Evolutionary conservation across 2,329 filamentous ascomycete genomes (phyloP).

Genomic region (Trichoderma harzianum): DNA sequence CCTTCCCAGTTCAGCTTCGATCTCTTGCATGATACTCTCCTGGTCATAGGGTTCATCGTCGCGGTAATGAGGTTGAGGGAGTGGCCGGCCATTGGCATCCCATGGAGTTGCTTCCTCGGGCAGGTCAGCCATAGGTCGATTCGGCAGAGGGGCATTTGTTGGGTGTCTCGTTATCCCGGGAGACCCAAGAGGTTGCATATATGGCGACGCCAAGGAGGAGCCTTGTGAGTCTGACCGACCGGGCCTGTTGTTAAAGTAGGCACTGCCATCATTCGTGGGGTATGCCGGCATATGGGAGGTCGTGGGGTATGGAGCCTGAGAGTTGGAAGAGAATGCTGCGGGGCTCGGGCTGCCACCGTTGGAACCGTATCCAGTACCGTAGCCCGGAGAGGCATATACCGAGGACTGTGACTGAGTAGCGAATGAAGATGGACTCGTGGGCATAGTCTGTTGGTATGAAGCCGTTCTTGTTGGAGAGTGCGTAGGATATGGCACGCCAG

Average conservation of each 20-base stretch:
- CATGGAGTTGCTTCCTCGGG: conserved; percentile 43
- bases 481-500: conserved; percentile 33
- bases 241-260: conserved; percentile 41
- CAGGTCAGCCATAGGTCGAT: conserved; percentile 45
- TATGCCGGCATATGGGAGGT: conserved; percentile 53
- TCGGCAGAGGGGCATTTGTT: conserved; percentile 59
- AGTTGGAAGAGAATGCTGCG: conserved; percentile 32
- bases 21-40: conserved; percentile 56
- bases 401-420: conserved; percentile 28
- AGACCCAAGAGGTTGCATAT: conserved; percentile 39
- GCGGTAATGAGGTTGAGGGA: conserved; percentile 23
- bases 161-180: conserved; percentile 54
- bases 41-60: conserved; percentile 42
- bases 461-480: conserved; percentile 32
- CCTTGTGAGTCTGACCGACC: conserved; percentile 50
- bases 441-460: conserved; percentile 41
- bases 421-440: conserved; percentile 34
- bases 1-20: conserved; percentile 51
- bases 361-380: conserved; percentile 31
- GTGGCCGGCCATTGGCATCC: conserved; percentile 35
- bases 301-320: conserved; percentile 50
- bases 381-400: conserved; percentile 38
- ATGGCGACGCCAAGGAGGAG: conserved; percentile 47
- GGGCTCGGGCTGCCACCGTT: conserved; percentile 40
- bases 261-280: conserved; percentile 44